Conservation (phyloP, 2,329 filamentous ascomycete genomes). For the Colletotrichum paranaense region DNA sequence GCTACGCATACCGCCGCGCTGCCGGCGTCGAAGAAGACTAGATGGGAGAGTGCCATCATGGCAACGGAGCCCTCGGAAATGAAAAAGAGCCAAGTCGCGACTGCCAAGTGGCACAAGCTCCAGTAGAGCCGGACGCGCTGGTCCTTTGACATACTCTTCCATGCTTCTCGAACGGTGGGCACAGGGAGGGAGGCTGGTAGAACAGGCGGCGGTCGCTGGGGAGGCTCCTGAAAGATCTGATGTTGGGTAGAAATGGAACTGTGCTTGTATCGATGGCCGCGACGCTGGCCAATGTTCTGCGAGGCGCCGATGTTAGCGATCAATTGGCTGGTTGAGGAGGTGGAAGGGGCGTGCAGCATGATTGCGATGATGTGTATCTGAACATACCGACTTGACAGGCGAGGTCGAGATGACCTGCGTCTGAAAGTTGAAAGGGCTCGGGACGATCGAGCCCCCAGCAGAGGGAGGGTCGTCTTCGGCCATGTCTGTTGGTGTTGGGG, state of each 20-base stretch:
- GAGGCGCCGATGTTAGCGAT: constrained; percentile 25
- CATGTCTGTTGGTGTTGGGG: constrained; percentile 44
- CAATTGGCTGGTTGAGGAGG: not conserved
- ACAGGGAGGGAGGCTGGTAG: constrained; percentile 93
- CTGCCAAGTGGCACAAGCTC: constrained; percentile 88
- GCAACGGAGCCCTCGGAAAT: constrained; percentile 87
- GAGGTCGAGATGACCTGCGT: constrained; percentile 80
- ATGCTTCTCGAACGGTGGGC: constrained; percentile 88
- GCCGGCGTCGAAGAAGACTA: constrained; percentile 95
- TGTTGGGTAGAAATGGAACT: constrained; percentile 89
- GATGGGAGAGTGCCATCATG: constrained; percentile 90
- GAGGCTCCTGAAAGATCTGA: constrained; percentile 95
- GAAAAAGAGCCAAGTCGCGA: constrained; percentile 88
- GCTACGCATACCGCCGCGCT: constrained; percentile 91
- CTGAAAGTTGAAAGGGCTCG: constrained; percentile 94
- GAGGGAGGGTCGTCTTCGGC: constrained; percentile 43
- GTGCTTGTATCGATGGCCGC: constrained; percentile 98
- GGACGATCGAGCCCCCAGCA: constrained; percentile 45
- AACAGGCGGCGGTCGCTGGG: constrained; percentile 84
- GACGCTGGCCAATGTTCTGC: constrained; percentile 88
- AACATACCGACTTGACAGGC: constrained; percentile 80
- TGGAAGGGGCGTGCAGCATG: constrained; percentile 7
- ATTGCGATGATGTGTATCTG: not conserved
- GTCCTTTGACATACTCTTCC: constrained; percentile 88
- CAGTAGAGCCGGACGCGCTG: constrained; percentile 87